Base-by-base conservation (phyloP, 169 alveolate genomes). In the Plasmodium relictum region DNA sequence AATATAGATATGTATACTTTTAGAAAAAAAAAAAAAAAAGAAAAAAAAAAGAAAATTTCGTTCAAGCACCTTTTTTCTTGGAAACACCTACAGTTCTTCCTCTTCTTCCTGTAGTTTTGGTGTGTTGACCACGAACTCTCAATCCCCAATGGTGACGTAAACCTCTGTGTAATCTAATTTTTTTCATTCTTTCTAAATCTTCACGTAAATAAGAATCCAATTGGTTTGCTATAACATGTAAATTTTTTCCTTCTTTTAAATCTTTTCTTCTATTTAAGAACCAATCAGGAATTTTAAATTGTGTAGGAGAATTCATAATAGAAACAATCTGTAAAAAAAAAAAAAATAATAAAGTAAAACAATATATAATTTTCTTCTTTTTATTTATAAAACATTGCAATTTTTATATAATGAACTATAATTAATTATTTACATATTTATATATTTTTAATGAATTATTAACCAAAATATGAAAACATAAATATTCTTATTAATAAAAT, bases 41-140 rank as follows among this genome's bases (percentile, higher is more conserved):
- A 61, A 74, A 56, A 58, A 41, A 44, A 62, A 24, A 76, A 24
- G 59, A 37, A 52, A 63, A 65, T 20, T 76, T 45, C 31, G 54
- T 83, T 83, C 50, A 83, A 22, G 91, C 92, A 72, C 94, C 92
- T 98, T 97, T 98, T 98, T 98, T 98, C 94, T 96, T 98, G 88
- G 98, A 96, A 73, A 98, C 99, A 78, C 99, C 99, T 83, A 98
- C 98, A 88, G 99, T 97, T 88, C 98, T 95, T 88, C 99, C 99
- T 94, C 98, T 98, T 93, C 99, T 97, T 54, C 99, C 99, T 62
- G 99, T 98, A 59, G 99, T 97, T 96, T 97, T 97, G 94, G 99
- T 98, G 95, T 98, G 99, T 96, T 99, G 99, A 58, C 99, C 99
- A 88, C 99, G 98, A 91, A 98, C 99, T 93, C 98, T 97, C 70